A percentile compares a stretch with the other conserved stretches of the same genome.
Conservation (phyloP, 768 basidiomycete species). For the Kwoniella dendrophila region DNA sequence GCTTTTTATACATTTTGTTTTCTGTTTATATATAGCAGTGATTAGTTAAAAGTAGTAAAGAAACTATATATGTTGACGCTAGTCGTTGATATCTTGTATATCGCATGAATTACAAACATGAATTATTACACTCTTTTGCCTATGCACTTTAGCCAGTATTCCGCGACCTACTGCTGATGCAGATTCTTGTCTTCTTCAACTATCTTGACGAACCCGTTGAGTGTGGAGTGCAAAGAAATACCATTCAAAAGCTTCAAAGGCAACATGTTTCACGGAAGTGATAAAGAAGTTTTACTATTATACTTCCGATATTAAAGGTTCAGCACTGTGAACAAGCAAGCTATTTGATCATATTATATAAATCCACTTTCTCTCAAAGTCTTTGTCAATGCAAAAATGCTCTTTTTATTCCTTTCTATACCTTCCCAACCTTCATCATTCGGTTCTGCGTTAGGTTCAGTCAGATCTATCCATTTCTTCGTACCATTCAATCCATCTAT, state of each 20-base stretch:
- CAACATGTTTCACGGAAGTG: no score
- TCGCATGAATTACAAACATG: neutral
- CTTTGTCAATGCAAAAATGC: slow-evolving; percentile 25
- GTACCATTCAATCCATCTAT: slow-evolving; percentile 29
- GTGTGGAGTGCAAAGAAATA: no score
- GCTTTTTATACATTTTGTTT: neutral
- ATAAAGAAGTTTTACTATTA: no score
- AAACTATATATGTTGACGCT: neutral
- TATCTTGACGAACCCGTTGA: no score
- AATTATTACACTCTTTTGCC: neutral
- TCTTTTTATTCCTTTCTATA: slow-evolving; percentile 25
- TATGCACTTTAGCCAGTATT: neutral
- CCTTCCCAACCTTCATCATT: slow-evolving; percentile 22
- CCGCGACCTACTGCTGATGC: no score
- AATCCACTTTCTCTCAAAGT: slow-evolving; percentile 30
- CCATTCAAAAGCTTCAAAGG: no score
- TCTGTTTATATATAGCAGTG: neutral
- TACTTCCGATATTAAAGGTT: no score
- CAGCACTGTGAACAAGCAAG: no score
- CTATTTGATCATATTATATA: slow-evolving; percentile 19
- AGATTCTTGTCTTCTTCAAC: no score
- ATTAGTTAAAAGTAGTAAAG: neutral
- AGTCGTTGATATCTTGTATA: neutral
- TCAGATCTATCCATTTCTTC: slow-evolving; percentile 11
- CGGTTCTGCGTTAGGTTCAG: neutral